phyloP scores from a whole-genome alignment of 129 eudicot genomes.

The Cynara cardunculus region DNA sequence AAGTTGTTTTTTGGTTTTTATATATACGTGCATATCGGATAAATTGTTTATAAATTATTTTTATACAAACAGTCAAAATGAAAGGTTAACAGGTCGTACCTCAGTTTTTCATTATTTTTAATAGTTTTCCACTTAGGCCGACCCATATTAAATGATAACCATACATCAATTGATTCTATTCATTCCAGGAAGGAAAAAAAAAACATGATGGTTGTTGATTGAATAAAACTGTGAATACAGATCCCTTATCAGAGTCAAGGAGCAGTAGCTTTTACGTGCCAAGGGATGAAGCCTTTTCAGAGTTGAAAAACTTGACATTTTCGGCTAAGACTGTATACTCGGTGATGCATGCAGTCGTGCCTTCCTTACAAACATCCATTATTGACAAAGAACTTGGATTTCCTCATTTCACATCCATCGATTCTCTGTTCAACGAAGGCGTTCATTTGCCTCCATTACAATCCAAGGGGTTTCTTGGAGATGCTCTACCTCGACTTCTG shows the following conservation, averaged over 20 bases:
- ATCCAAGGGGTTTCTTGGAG: slow-evolving; percentile 14
- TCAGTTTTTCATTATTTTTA: no score
- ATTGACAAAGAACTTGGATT: slow-evolving; percentile 47
- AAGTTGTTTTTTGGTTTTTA: no score
- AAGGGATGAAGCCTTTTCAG: slow-evolving; percentile 84
- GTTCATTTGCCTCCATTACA: slow-evolving; percentile 30
- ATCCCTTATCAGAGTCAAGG: slow-evolving; percentile 50
- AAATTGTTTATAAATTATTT: no score
- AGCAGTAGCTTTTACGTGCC: slow-evolving; percentile 56
- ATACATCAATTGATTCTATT: neutral
- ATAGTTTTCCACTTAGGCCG: no score
- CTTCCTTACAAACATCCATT: slow-evolving; percentile 35
- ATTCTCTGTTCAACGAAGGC: slow-evolving; percentile 58
- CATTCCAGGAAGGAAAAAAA: neutral
- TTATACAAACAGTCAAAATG: no score
- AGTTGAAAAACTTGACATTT: slow-evolving; percentile 55
- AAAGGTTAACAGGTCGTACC: no score
- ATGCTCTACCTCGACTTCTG: slow-evolving; percentile 56
- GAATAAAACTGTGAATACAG: neutral
- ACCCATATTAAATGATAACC: no score
- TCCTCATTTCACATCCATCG: slow-evolving; percentile 67
- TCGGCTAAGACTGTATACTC: slow-evolving; percentile 51
- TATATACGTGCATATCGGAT: no score
- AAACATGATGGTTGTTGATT: neutral
- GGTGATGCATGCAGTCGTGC: slow-evolving; percentile 62